phyloP scores from a whole-genome alignment of 331 rosid genomes.

The Ulmus americana region DNA sequence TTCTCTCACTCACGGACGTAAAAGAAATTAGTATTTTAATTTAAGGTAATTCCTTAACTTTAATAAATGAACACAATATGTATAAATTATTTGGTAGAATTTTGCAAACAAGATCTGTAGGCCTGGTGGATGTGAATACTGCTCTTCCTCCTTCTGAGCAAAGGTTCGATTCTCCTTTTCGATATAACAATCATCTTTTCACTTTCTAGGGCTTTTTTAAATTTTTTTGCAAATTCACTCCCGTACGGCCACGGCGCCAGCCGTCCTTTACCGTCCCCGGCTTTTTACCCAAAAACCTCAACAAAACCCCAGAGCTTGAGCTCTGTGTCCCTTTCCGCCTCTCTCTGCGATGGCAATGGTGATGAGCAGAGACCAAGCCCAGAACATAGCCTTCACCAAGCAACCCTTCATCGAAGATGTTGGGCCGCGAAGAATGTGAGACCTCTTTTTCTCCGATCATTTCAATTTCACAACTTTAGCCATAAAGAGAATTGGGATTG shows the following conservation, averaged over 20 bases:
- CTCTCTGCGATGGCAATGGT: not conserved
- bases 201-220: not conserved
- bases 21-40: not conserved
- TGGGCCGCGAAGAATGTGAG: constrained; percentile 66
- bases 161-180: not conserved
- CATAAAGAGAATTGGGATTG: not conserved
- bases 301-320: not conserved
- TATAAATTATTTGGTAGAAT: too few relatives aligned
- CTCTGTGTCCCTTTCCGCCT: not conserved
- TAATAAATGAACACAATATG: too few relatives aligned
- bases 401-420: constrained; percentile 72
- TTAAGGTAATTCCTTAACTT: too few relatives aligned
- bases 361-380: constrained; percentile 40
- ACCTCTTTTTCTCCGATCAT: not conserved
- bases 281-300: not conserved
- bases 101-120: not conserved
- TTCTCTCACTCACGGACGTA: too few relatives aligned
- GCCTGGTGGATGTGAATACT: not conserved
- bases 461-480: constrained; percentile 3
- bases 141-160: not conserved
- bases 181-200: too few relatives aligned
- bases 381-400: constrained; percentile 58
- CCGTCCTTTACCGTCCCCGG: constrained; percentile 5
- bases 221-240: not conserved
- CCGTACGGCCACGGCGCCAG: not conserved